phyloP scores from a whole-genome alignment of 768 basidiomycete genomes.

The Cystobasidium tubakii region DNA sequence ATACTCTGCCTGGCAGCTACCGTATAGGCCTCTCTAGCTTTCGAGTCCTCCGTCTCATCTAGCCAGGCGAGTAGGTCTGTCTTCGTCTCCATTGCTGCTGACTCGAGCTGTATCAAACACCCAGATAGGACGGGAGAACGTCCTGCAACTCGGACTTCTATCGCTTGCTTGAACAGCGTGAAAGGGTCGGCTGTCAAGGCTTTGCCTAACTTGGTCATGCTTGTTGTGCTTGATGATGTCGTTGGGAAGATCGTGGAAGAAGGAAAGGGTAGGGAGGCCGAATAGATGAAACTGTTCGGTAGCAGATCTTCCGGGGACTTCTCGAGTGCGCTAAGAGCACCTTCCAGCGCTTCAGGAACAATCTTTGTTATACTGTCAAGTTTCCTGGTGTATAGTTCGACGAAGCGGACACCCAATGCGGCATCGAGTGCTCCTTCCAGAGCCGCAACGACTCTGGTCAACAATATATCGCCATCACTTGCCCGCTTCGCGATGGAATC shows the following conservation, averaged over 20 bases:
- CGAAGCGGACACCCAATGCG: slow-evolving; percentile 33
- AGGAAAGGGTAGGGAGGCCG: slow-evolving; percentile 36
- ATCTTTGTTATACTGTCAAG: background rate
- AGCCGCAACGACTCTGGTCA: background rate
- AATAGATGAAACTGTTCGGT: slow-evolving; percentile 37
- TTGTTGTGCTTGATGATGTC: background rate
- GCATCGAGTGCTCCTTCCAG: slow-evolving; percentile 2
- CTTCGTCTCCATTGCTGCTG: background rate
- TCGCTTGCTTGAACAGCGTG: slow-evolving; percentile 35
- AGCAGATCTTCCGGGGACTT: slow-evolving; percentile 31
- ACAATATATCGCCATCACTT: background rate
- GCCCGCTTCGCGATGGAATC: slow-evolving; percentile 4
- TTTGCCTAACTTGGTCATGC: background rate
- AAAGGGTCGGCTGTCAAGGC: slow-evolving; percentile 34
- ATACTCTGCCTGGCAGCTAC: background rate
- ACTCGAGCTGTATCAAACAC: slow-evolving; percentile 39
- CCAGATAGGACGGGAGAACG: slow-evolving; percentile 39
- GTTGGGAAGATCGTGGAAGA: slow-evolving; percentile 5
- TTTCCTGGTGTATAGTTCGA: slow-evolving; percentile 33
- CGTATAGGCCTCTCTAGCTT: background rate
- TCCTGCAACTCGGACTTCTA: slow-evolving; percentile 36
- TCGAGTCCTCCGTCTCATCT: background rate
- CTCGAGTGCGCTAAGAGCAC: background rate
- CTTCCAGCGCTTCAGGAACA: background rate
- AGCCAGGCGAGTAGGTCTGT: slow-evolving; percentile 18